Percentiles rank a stretch among this genome's conserved stretches.
Evolutionary conservation across 805 yeast species (phyloP).

Genomic region (Sungouiella thailandica): DNA sequence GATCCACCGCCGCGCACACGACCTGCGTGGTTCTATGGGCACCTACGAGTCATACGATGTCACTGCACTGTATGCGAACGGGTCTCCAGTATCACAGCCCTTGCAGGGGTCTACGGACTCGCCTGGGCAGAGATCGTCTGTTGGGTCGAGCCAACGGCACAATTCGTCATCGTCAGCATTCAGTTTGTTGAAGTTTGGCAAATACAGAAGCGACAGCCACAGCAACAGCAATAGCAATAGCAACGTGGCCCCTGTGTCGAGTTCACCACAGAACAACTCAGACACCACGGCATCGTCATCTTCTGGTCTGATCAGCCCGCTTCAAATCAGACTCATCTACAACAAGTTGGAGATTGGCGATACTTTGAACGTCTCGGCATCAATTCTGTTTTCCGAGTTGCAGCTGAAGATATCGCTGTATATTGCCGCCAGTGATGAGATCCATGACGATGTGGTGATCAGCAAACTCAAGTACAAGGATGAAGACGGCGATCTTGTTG

Average conservation of each 20-base stretch:
- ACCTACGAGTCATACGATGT: slow-evolving; percentile 26
- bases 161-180: slow-evolving; percentile 39
- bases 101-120: slow-evolving; percentile 1
- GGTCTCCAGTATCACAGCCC: slow-evolving; percentile 8
- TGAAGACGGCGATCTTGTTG: slow-evolving; percentile 93
- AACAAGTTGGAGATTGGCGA: slow-evolving; percentile 27
- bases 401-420: slow-evolving; percentile 56
- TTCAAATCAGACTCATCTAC: slow-evolving; percentile 28
- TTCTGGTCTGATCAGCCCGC: slow-evolving; percentile 7
- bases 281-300: slow-evolving; percentile 7
- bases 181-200: slow-evolving; percentile 36
- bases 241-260: neutral
- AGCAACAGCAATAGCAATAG: neutral
- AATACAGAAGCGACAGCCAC: slow-evolving; percentile 5
- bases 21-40: slow-evolving; percentile 25
- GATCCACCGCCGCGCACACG: slow-evolving; percentile 32
- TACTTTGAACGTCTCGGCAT: slow-evolving; percentile 22
- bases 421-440: slow-evolving; percentile 44
- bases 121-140: slow-evolving; percentile 21
- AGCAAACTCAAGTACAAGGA: slow-evolving; percentile 74
- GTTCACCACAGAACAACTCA: slow-evolving; percentile 9
- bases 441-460: slow-evolving; percentile 49
- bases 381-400: slow-evolving; percentile 44
- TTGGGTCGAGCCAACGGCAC: slow-evolving; percentile 33
- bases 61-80: slow-evolving; percentile 15